phyloP scores from a whole-genome alignment of 495 filamentous ascomycete species.

The Aspergillus funiculosus region DNA sequence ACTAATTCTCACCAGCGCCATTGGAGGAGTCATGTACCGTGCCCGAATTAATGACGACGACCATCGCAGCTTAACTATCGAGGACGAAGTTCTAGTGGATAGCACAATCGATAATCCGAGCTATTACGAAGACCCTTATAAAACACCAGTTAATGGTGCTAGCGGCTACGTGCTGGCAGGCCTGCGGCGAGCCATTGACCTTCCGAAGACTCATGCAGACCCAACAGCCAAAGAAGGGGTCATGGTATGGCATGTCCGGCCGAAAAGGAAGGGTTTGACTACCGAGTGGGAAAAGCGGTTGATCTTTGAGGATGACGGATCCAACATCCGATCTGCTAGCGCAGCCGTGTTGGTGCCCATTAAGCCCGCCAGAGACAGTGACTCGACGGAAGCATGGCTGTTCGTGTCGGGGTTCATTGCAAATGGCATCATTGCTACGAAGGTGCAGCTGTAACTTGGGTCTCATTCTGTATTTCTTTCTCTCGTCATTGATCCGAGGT shows the following conservation, averaged over 20 bases:
- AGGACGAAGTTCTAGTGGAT: conserved; percentile 37
- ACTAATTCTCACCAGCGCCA: conserved; percentile 42
- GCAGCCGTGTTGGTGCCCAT: conserved; percentile 50
- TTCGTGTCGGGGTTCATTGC: conserved; percentile 55
- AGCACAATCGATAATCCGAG: conserved; percentile 52
- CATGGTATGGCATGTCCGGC: conserved; percentile 45
- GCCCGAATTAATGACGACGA: conserved; percentile 15
- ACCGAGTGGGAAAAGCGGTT: conserved; percentile 39
- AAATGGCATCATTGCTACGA: conserved; percentile 47
- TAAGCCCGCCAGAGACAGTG: conserved; percentile 32
- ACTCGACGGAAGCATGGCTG: conserved; percentile 47
- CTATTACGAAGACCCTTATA: conserved; percentile 47
- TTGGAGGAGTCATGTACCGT: conserved; percentile 31
- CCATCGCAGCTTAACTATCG: conserved; percentile 35
- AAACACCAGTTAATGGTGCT: conserved; percentile 32
- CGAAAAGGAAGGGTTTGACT: conserved; percentile 2
- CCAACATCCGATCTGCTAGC: conserved; percentile 44
- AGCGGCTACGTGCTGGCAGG: conserved; percentile 54
- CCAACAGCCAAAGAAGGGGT: conserved; percentile 37
- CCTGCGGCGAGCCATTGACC: conserved; percentile 33
- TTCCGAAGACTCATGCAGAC: conserved; percentile 29
- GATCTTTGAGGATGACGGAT: conserved; percentile 56
- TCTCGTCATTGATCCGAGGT: no score
- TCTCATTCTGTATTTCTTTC: not conserved
- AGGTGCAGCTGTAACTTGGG: conserved; percentile 43